Evolutionary conservation across 371 early-diverging fungal genomes (phyloP).

Genomic region (Dinochytrium kinnereticum): DNA sequence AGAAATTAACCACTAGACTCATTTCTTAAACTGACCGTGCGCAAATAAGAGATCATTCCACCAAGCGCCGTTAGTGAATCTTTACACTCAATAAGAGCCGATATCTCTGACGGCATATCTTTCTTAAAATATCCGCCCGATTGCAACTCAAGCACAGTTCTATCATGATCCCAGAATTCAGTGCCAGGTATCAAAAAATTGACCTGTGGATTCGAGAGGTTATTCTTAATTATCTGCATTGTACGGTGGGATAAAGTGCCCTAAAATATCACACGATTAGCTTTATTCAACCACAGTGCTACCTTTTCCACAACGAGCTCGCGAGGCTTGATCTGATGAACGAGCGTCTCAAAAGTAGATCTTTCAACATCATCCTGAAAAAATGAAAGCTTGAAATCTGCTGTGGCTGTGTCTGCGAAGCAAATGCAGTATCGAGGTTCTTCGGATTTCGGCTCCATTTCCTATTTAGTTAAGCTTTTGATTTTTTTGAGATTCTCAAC

Average conservation of each 20-base stretch:
- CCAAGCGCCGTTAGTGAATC: slow-evolving; percentile 68
- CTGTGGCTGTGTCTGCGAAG: slow-evolving; percentile 96
- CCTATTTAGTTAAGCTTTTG: slow-evolving; percentile 41
- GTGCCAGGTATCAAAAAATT: slow-evolving; percentile 74
- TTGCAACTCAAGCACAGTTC: slow-evolving; percentile 72
- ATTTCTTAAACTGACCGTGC: slow-evolving; percentile 42
- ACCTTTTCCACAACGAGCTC: slow-evolving; percentile 86
- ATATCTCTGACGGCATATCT: slow-evolving; percentile 33
- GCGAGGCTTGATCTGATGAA: slow-evolving; percentile 88
- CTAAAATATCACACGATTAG: not conserved
- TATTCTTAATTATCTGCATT: slow-evolving; percentile 75
- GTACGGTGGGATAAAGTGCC: slow-evolving; percentile 51
- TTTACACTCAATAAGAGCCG: slow-evolving; percentile 39
- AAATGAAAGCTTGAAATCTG: slow-evolving; percentile 80
- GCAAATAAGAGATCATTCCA: slow-evolving; percentile 61
- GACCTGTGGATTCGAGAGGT: slow-evolving; percentile 60
- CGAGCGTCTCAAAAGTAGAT: slow-evolving; percentile 88
- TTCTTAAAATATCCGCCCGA: slow-evolving; percentile 69
- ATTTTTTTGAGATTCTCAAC: slow-evolving; percentile 37
- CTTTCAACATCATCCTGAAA: slow-evolving; percentile 88
- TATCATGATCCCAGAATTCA: slow-evolving; percentile 85
- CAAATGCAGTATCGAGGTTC: slow-evolving; percentile 68
- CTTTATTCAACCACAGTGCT: not conserved
- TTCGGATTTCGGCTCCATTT: slow-evolving; percentile 42
- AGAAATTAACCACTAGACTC: too few species aligned